These are phyloP conservation scores for Solanum sitiens DNA, from an alignment of 257 asterid species.

Conservation along the genomic window DNA sequence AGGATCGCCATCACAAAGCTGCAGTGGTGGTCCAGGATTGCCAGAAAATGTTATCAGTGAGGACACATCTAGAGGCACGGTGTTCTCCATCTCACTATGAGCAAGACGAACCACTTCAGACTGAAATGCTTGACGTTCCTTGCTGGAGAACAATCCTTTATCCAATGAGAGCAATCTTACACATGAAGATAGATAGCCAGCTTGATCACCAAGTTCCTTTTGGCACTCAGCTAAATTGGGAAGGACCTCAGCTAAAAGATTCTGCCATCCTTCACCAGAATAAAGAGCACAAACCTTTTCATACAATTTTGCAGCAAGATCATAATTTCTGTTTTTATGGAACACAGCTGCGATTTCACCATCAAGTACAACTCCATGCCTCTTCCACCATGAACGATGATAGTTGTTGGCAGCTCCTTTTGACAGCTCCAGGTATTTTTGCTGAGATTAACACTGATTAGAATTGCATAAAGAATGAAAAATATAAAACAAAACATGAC, in stretches of 20 bases:
- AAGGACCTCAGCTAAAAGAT: constrained; percentile 91
- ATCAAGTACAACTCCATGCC: constrained; percentile 98
- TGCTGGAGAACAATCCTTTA: constrained; percentile 65
- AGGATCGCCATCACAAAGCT: constrained; percentile 97
- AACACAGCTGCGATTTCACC: constrained; percentile 95
- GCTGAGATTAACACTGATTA: constrained; percentile 17
- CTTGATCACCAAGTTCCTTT: constrained; percentile 83
- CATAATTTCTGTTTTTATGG: constrained; percentile 73
- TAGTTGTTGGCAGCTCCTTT: constrained; percentile 97
- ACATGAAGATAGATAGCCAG: constrained; percentile 96
- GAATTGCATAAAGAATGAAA: constrained; percentile 7
- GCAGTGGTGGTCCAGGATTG: constrained; percentile 81
- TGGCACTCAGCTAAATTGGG: constrained; percentile 96
- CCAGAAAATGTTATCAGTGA: constrained; percentile 92
- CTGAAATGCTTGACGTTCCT: constrained; percentile 94
- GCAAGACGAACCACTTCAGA: constrained; percentile 93
- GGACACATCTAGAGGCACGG: constrained; percentile 94
- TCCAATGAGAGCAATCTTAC: constrained; percentile 91
- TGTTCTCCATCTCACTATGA: constrained; percentile 90
- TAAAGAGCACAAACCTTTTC: constrained; percentile 99
- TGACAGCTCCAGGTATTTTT: constrained; percentile 82
- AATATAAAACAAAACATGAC: background rate
- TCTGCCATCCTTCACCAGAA: constrained; percentile 99
- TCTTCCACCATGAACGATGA: constrained; percentile 99
- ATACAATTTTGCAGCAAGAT: constrained; percentile 79